Percentiles rank a stretch among this genome's conserved stretches.
phyloP scores from a whole-genome alignment of 768 basidiomycete genomes.

The Coprinopsis strossmayeri region DNA sequence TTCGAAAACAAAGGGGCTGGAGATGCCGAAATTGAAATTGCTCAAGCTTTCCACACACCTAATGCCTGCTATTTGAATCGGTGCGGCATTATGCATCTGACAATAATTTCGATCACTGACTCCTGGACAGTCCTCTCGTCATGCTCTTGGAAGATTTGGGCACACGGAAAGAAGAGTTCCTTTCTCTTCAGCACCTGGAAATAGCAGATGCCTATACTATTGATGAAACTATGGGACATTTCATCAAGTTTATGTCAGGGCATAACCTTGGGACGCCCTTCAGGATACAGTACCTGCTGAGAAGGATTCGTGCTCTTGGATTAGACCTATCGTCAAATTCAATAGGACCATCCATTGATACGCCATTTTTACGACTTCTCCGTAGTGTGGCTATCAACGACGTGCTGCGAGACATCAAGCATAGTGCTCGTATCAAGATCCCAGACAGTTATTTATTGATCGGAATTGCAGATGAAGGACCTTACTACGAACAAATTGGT shows the following conservation, averaged over 20 bases:
- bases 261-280: constrained; percentile 43
- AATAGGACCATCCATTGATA: constrained; percentile 34
- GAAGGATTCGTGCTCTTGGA: constrained; percentile 37
- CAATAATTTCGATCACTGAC: not conserved
- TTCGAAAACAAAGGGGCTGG: constrained; percentile 47
- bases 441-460: constrained; percentile 65
- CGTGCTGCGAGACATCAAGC: constrained; percentile 68
- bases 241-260: constrained; percentile 39
- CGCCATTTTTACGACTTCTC: constrained; percentile 49
- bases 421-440: constrained; percentile 67
- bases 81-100: constrained; percentile 26
- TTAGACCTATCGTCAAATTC: constrained; percentile 38
- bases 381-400: constrained; percentile 58
- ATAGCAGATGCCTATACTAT: constrained; percentile 54
- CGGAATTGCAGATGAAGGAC: constrained; percentile 80
- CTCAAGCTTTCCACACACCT: constrained; percentile 53
- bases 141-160: constrained; percentile 78
- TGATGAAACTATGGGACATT: constrained; percentile 45
- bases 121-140: constrained; percentile 49
- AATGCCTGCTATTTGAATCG: constrained; percentile 66
- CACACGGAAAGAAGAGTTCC: constrained; percentile 50
- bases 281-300: constrained; percentile 45
- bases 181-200: constrained; percentile 53
- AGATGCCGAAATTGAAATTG: constrained; percentile 67
- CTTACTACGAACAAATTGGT: constrained; percentile 48